phyloP scores from a whole-genome alignment of 108 stramenopile species.

The Skeletonema tropicum region DNA sequence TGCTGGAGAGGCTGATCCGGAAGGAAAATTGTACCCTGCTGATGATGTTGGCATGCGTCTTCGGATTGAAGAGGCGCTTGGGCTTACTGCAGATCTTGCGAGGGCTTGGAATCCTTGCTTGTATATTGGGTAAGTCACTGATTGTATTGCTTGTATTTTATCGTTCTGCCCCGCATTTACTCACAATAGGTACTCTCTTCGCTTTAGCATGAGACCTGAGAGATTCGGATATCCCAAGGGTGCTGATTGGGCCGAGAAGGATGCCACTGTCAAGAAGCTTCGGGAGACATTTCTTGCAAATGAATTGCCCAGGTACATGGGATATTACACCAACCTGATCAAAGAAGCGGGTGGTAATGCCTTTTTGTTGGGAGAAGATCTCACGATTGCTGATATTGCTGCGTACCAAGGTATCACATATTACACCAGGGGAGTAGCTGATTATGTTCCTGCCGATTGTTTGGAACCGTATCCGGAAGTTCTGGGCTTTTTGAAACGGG shows the following conservation, averaged over 20 bases:
- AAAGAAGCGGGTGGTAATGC: slow-evolving; percentile 41
- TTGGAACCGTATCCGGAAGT: slow-evolving; percentile 54
- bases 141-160: too few species aligned
- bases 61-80: slow-evolving; percentile 64
- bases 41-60: slow-evolving; percentile 35
- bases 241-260: slow-evolving; percentile 54
- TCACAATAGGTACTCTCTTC: too few species aligned
- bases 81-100: slow-evolving; percentile 63
- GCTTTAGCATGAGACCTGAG: slow-evolving; percentile 47
- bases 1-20: slow-evolving; percentile 43
- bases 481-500: slow-evolving; percentile 43
- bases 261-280: slow-evolving; percentile 50
- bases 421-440: slow-evolving; percentile 61
- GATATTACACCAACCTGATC: slow-evolving; percentile 40
- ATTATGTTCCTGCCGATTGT: slow-evolving; percentile 63
- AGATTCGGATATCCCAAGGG: slow-evolving; percentile 59
- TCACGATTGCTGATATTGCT: slow-evolving; percentile 77
- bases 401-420: slow-evolving; percentile 41
- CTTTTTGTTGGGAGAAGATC: slow-evolving; percentile 40
- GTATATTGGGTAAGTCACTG: slow-evolving; percentile 26
- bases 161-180: too few species aligned
- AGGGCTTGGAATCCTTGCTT: slow-evolving; percentile 52
- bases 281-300: slow-evolving; percentile 52
- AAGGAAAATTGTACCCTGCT: slow-evolving; percentile 62
- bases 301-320: slow-evolving; percentile 59